These are phyloP conservation scores for Dichomitus squalens DNA, from an alignment of 1,284 basidiomycete species.

Conservation along the genomic window DNA sequence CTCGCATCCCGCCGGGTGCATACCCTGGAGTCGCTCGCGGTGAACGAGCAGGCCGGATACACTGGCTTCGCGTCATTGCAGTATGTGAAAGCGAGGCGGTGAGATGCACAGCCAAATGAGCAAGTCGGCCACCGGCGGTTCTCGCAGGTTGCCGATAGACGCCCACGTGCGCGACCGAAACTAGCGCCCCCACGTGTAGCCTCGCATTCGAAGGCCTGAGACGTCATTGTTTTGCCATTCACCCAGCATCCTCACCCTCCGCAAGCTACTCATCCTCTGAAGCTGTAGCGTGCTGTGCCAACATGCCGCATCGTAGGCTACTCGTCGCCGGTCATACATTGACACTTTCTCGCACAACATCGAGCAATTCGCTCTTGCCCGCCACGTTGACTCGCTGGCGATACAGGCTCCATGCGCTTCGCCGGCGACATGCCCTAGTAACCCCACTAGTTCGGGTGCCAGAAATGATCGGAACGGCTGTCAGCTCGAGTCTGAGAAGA, in stretches of 20 bases:
- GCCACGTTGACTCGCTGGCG: not conserved
- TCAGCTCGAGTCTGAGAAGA: not conserved
- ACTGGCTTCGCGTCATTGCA: conserved; percentile 24
- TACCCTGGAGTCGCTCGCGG: conserved; percentile 24
- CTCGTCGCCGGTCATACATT: not conserved
- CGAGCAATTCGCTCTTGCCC: not conserved
- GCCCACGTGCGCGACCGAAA: conserved; percentile 15
- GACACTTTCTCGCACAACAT: not conserved
- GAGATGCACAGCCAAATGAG: conserved; percentile 22
- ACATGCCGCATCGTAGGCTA: not conserved
- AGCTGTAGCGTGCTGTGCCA: conserved; percentile 21
- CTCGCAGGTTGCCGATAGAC: not conserved
- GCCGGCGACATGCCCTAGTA: not conserved
- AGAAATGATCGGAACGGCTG: not conserved
- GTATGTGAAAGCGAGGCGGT: conserved; percentile 31
- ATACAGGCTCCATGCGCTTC: not conserved
- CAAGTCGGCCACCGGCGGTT: conserved; percentile 1
- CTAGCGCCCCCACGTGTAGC: conserved; percentile 10
- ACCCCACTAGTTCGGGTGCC: not conserved
- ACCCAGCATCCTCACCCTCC: conserved; percentile 8
- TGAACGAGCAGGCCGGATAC: conserved; percentile 23
- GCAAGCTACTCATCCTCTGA: conserved; percentile 11
- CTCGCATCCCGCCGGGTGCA: conserved; percentile 19
- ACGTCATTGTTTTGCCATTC: conserved; percentile 21
- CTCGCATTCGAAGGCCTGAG: not conserved